A percentile compares a stretch with the other conserved stretches of the same genome.
Evolutionary conservation across 2,329 filamentous ascomycete species (phyloP).

Genomic region (Didymella glomerata): DNA sequence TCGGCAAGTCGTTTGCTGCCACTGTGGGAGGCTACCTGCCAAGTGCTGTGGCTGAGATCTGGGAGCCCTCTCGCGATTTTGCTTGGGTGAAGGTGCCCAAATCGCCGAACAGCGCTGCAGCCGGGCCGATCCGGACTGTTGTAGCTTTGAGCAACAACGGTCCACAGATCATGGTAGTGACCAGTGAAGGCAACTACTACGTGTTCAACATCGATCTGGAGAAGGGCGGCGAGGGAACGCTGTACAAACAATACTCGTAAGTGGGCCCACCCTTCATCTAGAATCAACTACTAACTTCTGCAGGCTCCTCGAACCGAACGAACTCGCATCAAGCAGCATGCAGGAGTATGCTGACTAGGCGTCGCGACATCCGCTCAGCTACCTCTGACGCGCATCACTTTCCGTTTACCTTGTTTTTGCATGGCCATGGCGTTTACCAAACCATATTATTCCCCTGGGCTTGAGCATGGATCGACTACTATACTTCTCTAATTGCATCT

Average conservation of each 20-base stretch:
- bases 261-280: conserved; percentile 48
- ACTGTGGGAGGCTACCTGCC: conserved; percentile 92
- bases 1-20: conserved; percentile 86
- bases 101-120: conserved; percentile 49
- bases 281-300: conserved; percentile 26
- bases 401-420: conserved; percentile 30
- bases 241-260: conserved; percentile 93
- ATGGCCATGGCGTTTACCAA: conserved; percentile 42
- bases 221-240: conserved; percentile 87
- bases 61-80: conserved; percentile 94
- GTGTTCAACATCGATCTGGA: conserved; percentile 96
- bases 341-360: conserved; percentile 43
- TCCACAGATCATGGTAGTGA: conserved; percentile 97
- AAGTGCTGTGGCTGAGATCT: conserved; percentile 94
- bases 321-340: conserved; percentile 42
- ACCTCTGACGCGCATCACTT: conserved; percentile 5
- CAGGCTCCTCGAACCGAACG: conserved; percentile 49
- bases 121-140: conserved; percentile 78
- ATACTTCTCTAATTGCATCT: conserved; percentile 21
- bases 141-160: conserved; percentile 96
- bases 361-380: conserved; percentile 1
- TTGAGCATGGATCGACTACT: conserved; percentile 27
- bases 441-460: conserved; percentile 35
- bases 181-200: conserved; percentile 93
- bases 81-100: conserved; percentile 94